phyloP scores from a whole-genome alignment of 257 asterid species.

The Solanum infundibuliforme region DNA sequence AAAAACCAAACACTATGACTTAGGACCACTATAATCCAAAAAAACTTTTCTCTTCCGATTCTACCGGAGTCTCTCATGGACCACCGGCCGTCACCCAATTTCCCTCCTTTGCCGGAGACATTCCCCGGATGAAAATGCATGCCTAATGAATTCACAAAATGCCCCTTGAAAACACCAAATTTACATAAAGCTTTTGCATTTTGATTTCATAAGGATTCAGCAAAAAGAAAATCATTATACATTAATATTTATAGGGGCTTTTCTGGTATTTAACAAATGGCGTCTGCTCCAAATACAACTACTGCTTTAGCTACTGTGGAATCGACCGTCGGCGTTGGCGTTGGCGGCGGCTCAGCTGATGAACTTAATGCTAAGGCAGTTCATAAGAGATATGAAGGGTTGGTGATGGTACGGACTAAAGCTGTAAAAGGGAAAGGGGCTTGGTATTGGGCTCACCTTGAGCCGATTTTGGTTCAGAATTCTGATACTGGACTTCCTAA shows the following conservation, averaged over 20 bases:
- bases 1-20: neutral
- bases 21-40: neutral
- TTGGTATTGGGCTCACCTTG: constrained; percentile 98
- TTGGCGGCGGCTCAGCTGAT: constrained; percentile 22
- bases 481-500: constrained; percentile 74
- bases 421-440: constrained; percentile 97
- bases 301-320: constrained; percentile 20
- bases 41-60: neutral
- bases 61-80: constrained; percentile 23
- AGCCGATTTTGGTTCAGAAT: constrained; percentile 73
- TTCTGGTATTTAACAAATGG: constrained; percentile 21
- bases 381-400: constrained; percentile 81
- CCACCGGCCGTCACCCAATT: constrained; percentile 5
- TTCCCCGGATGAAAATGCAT: constrained; percentile 13
- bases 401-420: constrained; percentile 74
- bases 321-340: neutral
- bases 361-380: constrained; percentile 70
- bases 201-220: neutral
- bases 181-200: neutral
- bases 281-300: constrained; percentile 31
- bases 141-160: neutral
- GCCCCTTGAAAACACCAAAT: neutral
- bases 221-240: neutral
- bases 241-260: neutral
- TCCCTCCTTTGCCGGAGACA: constrained; percentile 7